Base-by-base conservation (phyloP, 345 rosid genomes). In the Syzygium oleosum region DNA sequence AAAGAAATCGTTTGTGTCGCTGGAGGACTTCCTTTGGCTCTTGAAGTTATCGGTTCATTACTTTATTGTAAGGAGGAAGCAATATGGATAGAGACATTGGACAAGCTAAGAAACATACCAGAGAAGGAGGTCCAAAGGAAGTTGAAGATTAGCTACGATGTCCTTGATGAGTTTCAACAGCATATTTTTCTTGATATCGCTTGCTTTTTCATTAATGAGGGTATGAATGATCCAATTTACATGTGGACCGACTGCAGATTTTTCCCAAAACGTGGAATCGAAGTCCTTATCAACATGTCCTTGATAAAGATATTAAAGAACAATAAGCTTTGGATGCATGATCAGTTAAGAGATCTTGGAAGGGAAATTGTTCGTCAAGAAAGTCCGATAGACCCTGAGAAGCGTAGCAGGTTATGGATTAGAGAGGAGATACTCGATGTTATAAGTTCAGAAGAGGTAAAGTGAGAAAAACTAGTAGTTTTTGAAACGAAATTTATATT, bases 1-100 rank as follows among this genome's bases (percentile, higher is more conserved):
- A 31, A 4, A n/a, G 21, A 84, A 38, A 31, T 88, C 7, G 84
- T 84, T 1, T 0, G 1, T 29, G 51, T 46, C 3, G 23, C 84
- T 9, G 86, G 89, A 15, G 80, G 84, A 41, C 89, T 87, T 63
- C 89, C 89, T 58, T 17, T 84, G n/a, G 83, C 89, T 52, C 65
- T 87, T 52, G 54, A 17, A 29, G 85, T 80, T 16, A 80, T 54
- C 8, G 85, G 88, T 2, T 53, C 85, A 0, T 55, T 55, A 34
- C 27, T 86, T 25, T 86, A 51, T 25, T 9, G 0, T 29, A 34
- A 43, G 5, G 52, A 27, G 27, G 83, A 53, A 27, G 88, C 6
- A 27, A 51, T 53, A 54, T 87, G 85, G 88, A 51, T 68, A 6
- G 85, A 79, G n/a, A 53, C 85, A 52, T 41, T 79, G 43, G 41